Evolutionary conservation across 1,284 basidiomycete species (phyloP).

Genomic region (Rhodotorula sp.): DNA sequence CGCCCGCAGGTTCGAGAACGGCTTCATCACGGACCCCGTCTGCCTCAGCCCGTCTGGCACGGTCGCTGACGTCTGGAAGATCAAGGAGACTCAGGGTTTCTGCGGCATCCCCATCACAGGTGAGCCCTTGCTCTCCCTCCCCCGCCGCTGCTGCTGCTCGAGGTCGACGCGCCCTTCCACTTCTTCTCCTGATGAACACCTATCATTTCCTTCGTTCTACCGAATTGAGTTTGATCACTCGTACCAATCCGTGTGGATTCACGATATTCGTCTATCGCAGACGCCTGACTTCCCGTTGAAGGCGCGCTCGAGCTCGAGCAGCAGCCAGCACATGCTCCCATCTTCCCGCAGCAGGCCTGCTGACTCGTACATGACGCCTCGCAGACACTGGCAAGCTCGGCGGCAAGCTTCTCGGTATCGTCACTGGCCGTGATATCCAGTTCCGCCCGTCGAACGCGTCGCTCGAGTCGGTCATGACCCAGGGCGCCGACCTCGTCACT

Average conservation of each 20-base stretch:
- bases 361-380: slow-evolving; percentile 11
- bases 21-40: slow-evolving; percentile 94
- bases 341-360: background rate
- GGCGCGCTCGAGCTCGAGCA: background rate
- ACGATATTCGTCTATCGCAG: slow-evolving; percentile 32
- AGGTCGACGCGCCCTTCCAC: background rate
- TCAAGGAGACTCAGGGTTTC: slow-evolving; percentile 91
- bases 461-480: slow-evolving; percentile 89
- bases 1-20: slow-evolving; percentile 74
- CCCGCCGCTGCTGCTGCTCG: background rate
- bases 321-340: background rate
- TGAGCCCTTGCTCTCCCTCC: slow-evolving; percentile 53
- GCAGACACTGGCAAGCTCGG: slow-evolving; percentile 82
- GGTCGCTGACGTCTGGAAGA: slow-evolving; percentile 88
- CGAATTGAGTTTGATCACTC: slow-evolving; percentile 47
- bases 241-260: slow-evolving; percentile 44
- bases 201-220: slow-evolving; percentile 49
- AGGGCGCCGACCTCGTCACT: slow-evolving; percentile 69
- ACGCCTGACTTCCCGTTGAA: slow-evolving; percentile 51
- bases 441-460: slow-evolving; percentile 72
- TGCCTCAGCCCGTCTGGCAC: slow-evolving; percentile 75
- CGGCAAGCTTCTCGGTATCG: slow-evolving; percentile 92
- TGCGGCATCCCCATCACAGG: slow-evolving; percentile 98
- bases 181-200: slow-evolving; percentile 38
- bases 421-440: slow-evolving; percentile 94